Base-by-base conservation (phyloP, 176 grass and related monocot genomes). In the Zizania latifolia region DNA sequence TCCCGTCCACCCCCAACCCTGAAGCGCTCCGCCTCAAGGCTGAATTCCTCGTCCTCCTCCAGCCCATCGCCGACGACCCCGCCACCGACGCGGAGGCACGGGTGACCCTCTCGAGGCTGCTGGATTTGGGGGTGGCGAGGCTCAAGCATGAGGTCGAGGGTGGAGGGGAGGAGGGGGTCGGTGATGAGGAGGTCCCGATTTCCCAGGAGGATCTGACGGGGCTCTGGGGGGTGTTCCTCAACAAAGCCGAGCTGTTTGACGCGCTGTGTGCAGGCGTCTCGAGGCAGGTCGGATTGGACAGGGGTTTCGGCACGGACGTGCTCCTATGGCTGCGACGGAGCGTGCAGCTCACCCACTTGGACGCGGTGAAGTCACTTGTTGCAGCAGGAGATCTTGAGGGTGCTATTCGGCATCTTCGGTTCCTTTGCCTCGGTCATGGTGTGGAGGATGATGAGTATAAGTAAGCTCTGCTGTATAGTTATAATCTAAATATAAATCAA, bases 31-130 rank as follows among this genome's bases (percentile, higher is more conserved):
- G 86, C 44, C 41, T 92, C 51, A 82, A 81, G 82, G 84, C 81
- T 11, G 94, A 98, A 63, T 94, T 98, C 53, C 81, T 94, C 34
- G 38, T 98, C 65, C 83, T 98, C 55, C 62, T 98, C 50, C 91
- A 94, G 62, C 59, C 77, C 58, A 56, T 91, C 36, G 77, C 82
- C 16, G 84, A 82, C 32, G 70, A 89, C 68, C 70, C 81, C 27
- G 46, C 80, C 37, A 81, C 65, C 74, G 37, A 54, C 39, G 55
- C 39, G 28, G 78, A 83, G 60, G 75, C 54, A 28, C 24, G 83
- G 6, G 65, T 58, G 2, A 58, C 82, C 43, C 88, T 94, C 41
- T 82, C 60, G n/a, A 85, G 38, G 78, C 59, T 98, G 26, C 82
- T 98, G 45, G 81, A 93, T 89, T 78, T 89, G 41, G 94, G 88